phyloP scores from a whole-genome alignment of 208 protist genomes.

The Leishmania amazonensis region DNA sequence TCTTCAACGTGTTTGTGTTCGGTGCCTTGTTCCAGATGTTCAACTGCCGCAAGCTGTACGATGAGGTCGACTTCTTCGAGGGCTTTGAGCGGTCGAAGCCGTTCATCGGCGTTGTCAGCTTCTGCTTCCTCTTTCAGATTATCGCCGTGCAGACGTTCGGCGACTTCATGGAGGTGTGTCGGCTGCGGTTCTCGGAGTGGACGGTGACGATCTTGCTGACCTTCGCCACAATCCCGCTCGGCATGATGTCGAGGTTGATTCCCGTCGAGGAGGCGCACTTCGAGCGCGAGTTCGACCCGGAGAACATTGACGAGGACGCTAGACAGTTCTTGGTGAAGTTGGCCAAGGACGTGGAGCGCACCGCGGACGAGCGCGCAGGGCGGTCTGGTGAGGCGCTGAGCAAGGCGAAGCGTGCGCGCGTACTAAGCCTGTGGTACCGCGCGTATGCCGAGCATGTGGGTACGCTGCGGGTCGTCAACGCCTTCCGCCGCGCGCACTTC shows the following conservation, averaged over 20 bases:
- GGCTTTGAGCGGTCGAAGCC: constrained; percentile 89
- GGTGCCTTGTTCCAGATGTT: constrained; percentile 94
- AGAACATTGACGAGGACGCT: constrained; percentile 52
- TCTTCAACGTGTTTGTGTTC: constrained; percentile 97
- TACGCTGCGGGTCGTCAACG: constrained; percentile 50
- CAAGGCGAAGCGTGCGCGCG: constrained; percentile 45
- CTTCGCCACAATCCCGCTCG: constrained; percentile 37
- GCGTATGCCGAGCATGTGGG: constrained; percentile 67
- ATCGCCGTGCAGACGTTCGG: constrained; percentile 90
- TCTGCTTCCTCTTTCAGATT: constrained; percentile 86
- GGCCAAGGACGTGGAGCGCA: constrained; percentile 42
- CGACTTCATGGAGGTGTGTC: constrained; percentile 85
- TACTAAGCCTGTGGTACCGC: constrained; percentile 61
- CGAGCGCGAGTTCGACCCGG: constrained; percentile 36
- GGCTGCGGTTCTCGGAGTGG: constrained; percentile 58
- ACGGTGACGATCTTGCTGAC: constrained; percentile 31
- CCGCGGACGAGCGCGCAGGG: constrained; percentile 23
- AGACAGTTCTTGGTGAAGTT: constrained; percentile 58
- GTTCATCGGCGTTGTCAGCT: constrained; percentile 75
- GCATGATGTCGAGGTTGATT: constrained; percentile 55
- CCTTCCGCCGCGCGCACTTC: constrained; percentile 51
- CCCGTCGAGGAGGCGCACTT: constrained; percentile 45
- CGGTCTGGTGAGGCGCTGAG: constrained; percentile 48
- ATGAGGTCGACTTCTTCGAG: constrained; percentile 94
- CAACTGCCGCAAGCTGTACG: constrained; percentile 92